Evolutionary conservation across 371 early-diverging fungal genomes (phyloP), one percentile per base, ranked within the genome.

Genomic region (Dinochytrium kinnereticum): DNA sequence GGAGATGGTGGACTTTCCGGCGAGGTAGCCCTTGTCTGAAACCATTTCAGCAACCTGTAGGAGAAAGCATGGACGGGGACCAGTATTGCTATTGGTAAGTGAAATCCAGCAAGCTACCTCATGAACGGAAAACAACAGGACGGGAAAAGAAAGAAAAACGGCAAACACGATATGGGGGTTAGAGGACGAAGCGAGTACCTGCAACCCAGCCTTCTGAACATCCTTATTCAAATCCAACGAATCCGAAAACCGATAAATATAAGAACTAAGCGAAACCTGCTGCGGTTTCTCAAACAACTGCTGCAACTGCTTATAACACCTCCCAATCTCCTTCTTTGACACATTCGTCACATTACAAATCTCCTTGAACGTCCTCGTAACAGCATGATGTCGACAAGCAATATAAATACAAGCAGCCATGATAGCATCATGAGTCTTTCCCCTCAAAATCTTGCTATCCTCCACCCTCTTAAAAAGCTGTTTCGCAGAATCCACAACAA

Each of bases 331-430:
- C 76, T 92, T 93, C 81, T 93, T 94, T 28, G 94, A 91, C 1
- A 99, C 98, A 51, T 93, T 90, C 0, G 99, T 98, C 73, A 98
- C 79, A 0, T 95, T 93, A 67, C 93, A 94, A 59, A 99, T 95
- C 84, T 99, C 99, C 78, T 97, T 95, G 83, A 98, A 99, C 0
- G 99, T 98, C 72, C 99, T 90, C 0, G 95, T 91, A 1, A 94
- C 97, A 26, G 88, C 88, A 74, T 96, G 94, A 76, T 96, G 91
- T 50, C 96, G 90, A 83, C 99, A 99, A 10, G 99, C 99, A 71
- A 98, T 92, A 34, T 51, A 51, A 24, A 31, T 53, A 72, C 82
- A 82, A 1, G 98, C 98, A 2, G 98, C 99, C 80, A 96, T 94
- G 68, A 98, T 89, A 17, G 93, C 94, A 71, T 98, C 95, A 51